Conservation (phyloP, 192 early-diverging fungal species). For the Hyaloraphidium curvatum region DNA sequence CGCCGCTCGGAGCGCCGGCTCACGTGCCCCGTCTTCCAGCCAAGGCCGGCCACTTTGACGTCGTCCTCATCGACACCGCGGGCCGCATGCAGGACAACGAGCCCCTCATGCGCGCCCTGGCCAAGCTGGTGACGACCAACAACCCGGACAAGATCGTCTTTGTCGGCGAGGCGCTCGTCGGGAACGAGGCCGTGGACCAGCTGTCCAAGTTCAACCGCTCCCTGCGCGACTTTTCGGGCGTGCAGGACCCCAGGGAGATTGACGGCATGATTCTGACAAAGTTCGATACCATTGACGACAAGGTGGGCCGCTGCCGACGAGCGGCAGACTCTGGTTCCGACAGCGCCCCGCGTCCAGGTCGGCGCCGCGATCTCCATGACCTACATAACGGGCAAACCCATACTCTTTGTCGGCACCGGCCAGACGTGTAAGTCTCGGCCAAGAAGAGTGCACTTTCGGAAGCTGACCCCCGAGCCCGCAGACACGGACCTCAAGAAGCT, state of each 20-base stretch:
- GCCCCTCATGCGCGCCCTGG: slow-evolving; percentile 86
- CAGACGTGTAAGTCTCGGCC: slow-evolving; percentile 98
- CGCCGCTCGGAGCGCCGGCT: background rate
- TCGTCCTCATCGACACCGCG: slow-evolving; percentile 87
- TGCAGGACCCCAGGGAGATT: slow-evolving; percentile 66
- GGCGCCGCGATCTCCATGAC: slow-evolving; percentile 93
- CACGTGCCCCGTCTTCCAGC: slow-evolving; percentile 16
- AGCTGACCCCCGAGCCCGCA: no score
- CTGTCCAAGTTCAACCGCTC: slow-evolving; percentile 90
- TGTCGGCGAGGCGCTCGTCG: slow-evolving; percentile 92
- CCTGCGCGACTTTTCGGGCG: slow-evolving; percentile 68
- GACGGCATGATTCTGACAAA: slow-evolving; percentile 92
- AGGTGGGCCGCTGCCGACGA: slow-evolving; percentile 21
- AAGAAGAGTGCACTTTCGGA: no score
- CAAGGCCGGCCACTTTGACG: slow-evolving; percentile 53
- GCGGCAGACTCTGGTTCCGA: background rate
- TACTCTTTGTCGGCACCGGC: slow-evolving; percentile 90
- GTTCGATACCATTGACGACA: slow-evolving; percentile 93
- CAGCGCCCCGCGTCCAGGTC: slow-evolving; percentile 26
- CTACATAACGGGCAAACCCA: slow-evolving; percentile 84
- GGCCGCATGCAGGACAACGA: slow-evolving; percentile 98
- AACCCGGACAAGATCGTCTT: slow-evolving; percentile 91
- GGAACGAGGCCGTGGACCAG: slow-evolving; percentile 93
- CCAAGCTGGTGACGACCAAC: slow-evolving; percentile 81
- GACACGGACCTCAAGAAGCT: slow-evolving; percentile 5